phyloP scores from a whole-genome alignment of 192 early-diverging fungal species.

The Mortierella alpina region DNA sequence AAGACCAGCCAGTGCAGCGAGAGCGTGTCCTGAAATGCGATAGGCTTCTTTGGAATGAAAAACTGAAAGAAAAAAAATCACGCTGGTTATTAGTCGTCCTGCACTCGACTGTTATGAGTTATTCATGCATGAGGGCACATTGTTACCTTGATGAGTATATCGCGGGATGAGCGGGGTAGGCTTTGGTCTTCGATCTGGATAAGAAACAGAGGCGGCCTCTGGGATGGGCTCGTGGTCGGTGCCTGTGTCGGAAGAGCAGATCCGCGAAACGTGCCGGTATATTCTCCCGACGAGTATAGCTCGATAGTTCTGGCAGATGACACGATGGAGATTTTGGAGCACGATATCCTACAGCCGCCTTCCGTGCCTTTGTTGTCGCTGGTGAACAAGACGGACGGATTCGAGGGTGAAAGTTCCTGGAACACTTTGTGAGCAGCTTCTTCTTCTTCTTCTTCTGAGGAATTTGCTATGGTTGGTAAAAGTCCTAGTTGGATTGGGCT shows the following conservation, averaged over 20 bases:
- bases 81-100: not conserved
- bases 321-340: conserved; percentile 16
- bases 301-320: conserved; percentile 36
- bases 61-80: conserved; percentile 23
- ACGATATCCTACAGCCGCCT: not conserved
- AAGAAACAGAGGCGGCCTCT: conserved; percentile 5
- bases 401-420: conserved; percentile 3
- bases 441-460: not conserved
- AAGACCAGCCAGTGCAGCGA: conserved; percentile 31
- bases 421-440: not conserved
- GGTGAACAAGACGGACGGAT: conserved; percentile 19
- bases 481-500: not conserved
- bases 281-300: conserved; percentile 23
- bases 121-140: not conserved
- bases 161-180: conserved; percentile 8
- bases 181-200: conserved; percentile 16
- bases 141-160: conserved; percentile 38
- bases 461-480: not conserved
- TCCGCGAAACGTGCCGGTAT: conserved; percentile 41
- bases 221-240: not conserved
- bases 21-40: conserved; percentile 10
- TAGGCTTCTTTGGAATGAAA: conserved; percentile 36
- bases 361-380: not conserved
- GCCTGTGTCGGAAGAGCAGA: not conserved
- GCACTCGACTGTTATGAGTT: not conserved